Base-by-base conservation (phyloP, 345 rosid genomes). In the Pistacia integerrima region DNA sequence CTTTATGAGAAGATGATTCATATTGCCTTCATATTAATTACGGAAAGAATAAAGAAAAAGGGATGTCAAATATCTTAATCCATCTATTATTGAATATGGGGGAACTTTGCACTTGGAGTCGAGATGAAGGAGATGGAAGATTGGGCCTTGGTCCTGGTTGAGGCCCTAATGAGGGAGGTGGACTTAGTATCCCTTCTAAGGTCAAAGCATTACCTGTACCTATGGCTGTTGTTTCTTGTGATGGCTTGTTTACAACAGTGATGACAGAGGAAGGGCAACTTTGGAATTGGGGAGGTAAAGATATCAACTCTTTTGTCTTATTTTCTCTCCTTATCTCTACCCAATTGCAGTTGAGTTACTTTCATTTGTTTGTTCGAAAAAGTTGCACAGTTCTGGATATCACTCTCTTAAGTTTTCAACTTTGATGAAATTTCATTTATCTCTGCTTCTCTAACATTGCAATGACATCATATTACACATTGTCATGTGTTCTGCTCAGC, bases 51-150 rank as follows among this genome's bases (percentile, higher is more conserved):
- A 73, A 13, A 44, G 2, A 4, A 62, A 13, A 10, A 61, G 41
- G 25, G 17, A 1, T 12, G 4, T 49, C 54, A 73, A 20, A 62
- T 28, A 18, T 69, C 54, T 69, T 65, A 59, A 33, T 35, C 38
- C 38, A 28, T 71, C 63, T 79, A 18, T n/a, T 67, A 30, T 54
- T 80, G 73, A 55, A 73, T 77, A 60, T 73, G 92, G 98, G 98
- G 16, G 97, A 92, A 69, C 71, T 95, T 56, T 93, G 86, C 79
- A 95, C 90, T 72, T 92, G 98, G 98, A 98, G 97, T 77, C 85
- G 97, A 82, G 98, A 95, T 64, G 97, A 95, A 85, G 99, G 97
- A 38, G 99, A 93, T 52, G 98, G 99, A 33, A 88, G 99, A 78
- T 83, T 95, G 72, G 99, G 99, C 64, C 94, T 93, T 22, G 99